These are phyloP conservation scores for Clonostachys solani DNA, from an alignment of 2,329 filamentous ascomycete genomes.

Conservation along the genomic window DNA sequence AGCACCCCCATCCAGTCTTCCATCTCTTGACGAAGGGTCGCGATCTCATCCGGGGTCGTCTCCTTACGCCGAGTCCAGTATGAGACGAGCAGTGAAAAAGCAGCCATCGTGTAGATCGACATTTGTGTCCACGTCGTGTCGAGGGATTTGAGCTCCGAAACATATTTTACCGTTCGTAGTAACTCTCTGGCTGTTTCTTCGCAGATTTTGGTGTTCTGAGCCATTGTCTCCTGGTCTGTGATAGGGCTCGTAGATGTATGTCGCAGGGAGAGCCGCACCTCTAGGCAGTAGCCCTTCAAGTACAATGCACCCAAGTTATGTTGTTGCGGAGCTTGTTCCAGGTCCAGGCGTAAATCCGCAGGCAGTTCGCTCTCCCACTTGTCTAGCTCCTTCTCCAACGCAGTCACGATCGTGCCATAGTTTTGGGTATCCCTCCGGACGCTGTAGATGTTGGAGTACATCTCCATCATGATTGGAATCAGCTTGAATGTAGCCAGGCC, in stretches of 20 bases:
- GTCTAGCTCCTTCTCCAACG: conserved; percentile 60
- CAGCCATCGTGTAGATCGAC: conserved; percentile 67
- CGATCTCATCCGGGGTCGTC: conserved; percentile 53
- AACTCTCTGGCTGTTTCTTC: conserved; percentile 62
- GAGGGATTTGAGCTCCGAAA: conserved; percentile 62
- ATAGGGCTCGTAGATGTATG: conserved; percentile 58
- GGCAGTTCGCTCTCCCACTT: conserved; percentile 64
- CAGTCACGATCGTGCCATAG: conserved; percentile 60
- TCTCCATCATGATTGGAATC: conserved; percentile 63
- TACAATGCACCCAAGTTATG: conserved; percentile 50
- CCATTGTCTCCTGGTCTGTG: conserved; percentile 47
- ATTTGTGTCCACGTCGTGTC: conserved; percentile 78
- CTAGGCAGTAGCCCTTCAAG: conserved; percentile 46
- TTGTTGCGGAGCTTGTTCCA: conserved; percentile 29
- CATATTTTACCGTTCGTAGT: conserved; percentile 51
- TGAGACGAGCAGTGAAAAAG: conserved; percentile 68
- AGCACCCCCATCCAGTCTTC: conserved; percentile 64
- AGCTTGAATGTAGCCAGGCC: conserved; percentile 64
- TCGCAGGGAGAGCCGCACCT: conserved; percentile 55
- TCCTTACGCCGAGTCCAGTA: conserved; percentile 63
- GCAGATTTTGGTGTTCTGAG: conserved; percentile 62
- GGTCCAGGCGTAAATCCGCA: conserved; percentile 47
- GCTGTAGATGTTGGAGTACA: conserved; percentile 74
- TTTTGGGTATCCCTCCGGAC: conserved; percentile 57
- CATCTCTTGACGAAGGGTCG: conserved; percentile 63